A percentile compares a stretch with the other conserved stretches of the same genome.
These are phyloP conservation scores for Amanita brunnescens DNA, from an alignment of 768 basidiomycete genomes.

Conservation along the genomic window DNA sequence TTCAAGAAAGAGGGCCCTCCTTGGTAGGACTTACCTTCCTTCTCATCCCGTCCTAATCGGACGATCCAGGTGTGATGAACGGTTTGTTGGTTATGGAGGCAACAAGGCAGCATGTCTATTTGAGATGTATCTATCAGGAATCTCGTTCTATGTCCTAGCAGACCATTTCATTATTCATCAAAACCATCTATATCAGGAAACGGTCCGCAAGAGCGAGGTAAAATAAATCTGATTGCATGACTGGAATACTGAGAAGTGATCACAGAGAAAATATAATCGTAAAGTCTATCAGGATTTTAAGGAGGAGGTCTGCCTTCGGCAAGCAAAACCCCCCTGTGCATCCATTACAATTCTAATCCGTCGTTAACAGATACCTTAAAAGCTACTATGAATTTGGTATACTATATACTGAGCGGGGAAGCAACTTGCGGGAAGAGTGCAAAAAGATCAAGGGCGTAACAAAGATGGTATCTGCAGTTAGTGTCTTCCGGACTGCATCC, in stretches of 20 bases:
- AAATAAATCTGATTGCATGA: not conserved
- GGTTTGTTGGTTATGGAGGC: conserved; percentile 85
- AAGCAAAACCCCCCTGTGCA: conserved; percentile 3
- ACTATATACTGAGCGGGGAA: conserved; percentile 40
- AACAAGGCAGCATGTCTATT: conserved; percentile 92
- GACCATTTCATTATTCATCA: conserved; percentile 90
- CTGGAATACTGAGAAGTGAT: conserved; percentile 1
- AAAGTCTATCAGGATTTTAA: conserved; percentile 73
- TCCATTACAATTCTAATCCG: not conserved
- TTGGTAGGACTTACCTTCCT: conserved; percentile 38
- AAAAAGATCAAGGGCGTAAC: conserved; percentile 49
- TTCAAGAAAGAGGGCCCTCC: conserved; percentile 69
- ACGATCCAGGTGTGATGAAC: conserved; percentile 68
- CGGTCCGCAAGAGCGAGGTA: conserved; percentile 63
- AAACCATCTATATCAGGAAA: conserved; percentile 75
- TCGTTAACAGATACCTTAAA: conserved; percentile 47
- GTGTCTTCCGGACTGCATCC: conserved; percentile 5
- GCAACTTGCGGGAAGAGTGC: conserved; percentile 54
- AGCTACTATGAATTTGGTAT: conserved; percentile 42
- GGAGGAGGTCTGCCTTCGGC: conserved; percentile 71
- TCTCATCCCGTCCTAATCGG: not conserved
- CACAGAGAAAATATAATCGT: conserved; percentile 64
- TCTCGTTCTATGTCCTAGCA: conserved; percentile 73
- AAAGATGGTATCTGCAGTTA: conserved; percentile 32
- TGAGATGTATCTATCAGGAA: conserved; percentile 83